Conservation (phyloP, 129 eudicot species). For the Centrapalus pauciflorus region DNA sequence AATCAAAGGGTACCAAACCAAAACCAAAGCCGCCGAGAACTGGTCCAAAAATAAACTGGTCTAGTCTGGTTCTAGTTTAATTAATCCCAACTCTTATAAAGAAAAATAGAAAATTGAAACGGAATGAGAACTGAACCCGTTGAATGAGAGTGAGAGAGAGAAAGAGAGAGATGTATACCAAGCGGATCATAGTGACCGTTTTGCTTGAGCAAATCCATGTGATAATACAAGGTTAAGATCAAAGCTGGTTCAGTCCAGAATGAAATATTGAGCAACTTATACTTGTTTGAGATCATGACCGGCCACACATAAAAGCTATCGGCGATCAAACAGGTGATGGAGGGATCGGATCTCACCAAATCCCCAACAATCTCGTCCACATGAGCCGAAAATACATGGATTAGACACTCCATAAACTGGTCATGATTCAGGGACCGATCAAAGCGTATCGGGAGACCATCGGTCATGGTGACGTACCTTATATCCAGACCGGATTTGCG, state of each 20-base stretch:
- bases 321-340: slow-evolving; percentile 46
- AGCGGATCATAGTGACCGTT: slow-evolving; percentile 53
- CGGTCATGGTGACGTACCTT: slow-evolving; percentile 50
- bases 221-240: slow-evolving; percentile 50
- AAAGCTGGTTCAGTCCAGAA: slow-evolving; percentile 80
- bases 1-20: no score
- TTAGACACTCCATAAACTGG: slow-evolving; percentile 42
- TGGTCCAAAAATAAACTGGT: no score
- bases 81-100: no score
- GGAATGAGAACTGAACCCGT: no score
- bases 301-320: slow-evolving; percentile 67
- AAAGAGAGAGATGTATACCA: slow-evolving; percentile 26
- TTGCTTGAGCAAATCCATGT: slow-evolving; percentile 52
- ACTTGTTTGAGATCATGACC: slow-evolving; percentile 41
- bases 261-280: slow-evolving; percentile 44
- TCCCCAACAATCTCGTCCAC: slow-evolving; percentile 45
- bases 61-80: no score
- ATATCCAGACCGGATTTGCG: slow-evolving; percentile 51
- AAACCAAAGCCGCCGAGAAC: no score
- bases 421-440: slow-evolving; percentile 59
- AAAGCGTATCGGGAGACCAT: slow-evolving; percentile 59
- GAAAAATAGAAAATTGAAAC: no score
- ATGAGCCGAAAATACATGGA: slow-evolving; percentile 53
- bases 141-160: background rate
- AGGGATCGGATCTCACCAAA: slow-evolving; percentile 34